Base-by-base conservation (phyloP, 2,329 filamentous ascomycete genomes). In the Sarocladiaceae sp. region DNA sequence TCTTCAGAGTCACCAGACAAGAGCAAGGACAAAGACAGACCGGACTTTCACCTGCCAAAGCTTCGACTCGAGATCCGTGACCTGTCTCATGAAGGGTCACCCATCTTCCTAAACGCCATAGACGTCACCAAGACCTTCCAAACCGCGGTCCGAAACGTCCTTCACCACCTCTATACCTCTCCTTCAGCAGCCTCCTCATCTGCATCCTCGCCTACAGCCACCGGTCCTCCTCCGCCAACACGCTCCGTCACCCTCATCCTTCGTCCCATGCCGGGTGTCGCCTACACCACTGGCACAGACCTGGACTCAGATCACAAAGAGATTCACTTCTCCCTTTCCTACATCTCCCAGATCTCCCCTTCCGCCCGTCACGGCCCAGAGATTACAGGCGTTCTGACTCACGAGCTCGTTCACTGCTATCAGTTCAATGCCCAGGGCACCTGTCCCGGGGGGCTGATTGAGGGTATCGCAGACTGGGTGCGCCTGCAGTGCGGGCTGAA, bases 401-500 rank as follows among this genome's bases (percentile, higher is more conserved):
- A 97, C 60, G 91, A 97, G 65, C 82, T 96, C 49, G 91, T 97
- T 12, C 93, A 97, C 67, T 96, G 89, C 66, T 94, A 85, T 66
- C 91, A 97, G 63, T 85, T 87, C 64, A 83, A 88, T 54, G 84
- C 73, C 2, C 68, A 55, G 16, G 73, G 71, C 2, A 68, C 67
- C 4, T 78, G 80, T 33, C 85, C 85, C 0, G 83, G 83, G 1
- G 93, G 93, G 0, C 64, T 97, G 37, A 83, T 95, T 45, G 91
- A 97, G 64, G 91, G 91, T 1, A 80, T 97, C 44, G 91, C 91
- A 16, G 93, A 97, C 65, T 97, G 88, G 78, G 90, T 97, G 19
- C 77, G 91, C 2, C 67, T 97, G 48, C 80, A 79, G 51, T 82
- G 82, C 41, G 76, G 75, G 0, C 73, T 94, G 21, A 78, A 72